phyloP scores from a whole-genome alignment of 2,329 filamentous ascomycete genomes.

The Fusarium torreyae region DNA sequence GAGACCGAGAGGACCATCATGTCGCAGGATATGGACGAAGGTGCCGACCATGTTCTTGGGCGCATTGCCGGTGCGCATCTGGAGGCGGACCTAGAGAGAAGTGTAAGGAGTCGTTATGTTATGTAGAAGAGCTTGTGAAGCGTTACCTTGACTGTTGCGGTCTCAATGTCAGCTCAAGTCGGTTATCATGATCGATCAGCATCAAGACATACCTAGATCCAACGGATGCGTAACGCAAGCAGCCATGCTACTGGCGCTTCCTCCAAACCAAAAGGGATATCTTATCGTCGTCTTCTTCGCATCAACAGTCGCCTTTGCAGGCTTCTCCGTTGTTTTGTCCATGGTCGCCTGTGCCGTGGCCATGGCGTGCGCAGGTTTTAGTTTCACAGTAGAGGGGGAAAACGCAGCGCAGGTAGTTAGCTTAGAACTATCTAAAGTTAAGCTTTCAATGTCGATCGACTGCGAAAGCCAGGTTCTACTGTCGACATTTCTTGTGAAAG shows the following conservation, averaged over 20 bases:
- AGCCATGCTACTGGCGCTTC: constrained; percentile 92
- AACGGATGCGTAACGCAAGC: constrained; percentile 93
- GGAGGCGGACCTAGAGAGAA: constrained; percentile 79
- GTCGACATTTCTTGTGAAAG: constrained; percentile 7
- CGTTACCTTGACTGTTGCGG: constrained; percentile 64
- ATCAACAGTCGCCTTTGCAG: constrained; percentile 51
- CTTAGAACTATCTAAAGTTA: constrained; percentile 36
- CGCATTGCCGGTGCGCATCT: constrained; percentile 83
- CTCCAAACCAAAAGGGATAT: constrained; percentile 97
- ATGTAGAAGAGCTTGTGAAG: not conserved
- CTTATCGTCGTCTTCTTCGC: constrained; percentile 60
- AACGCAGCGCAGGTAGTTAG: constrained; percentile 10
- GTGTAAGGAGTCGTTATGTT: constrained; percentile 16
- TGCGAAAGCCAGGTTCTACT: constrained; percentile 8
- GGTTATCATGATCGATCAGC: constrained; percentile 29
- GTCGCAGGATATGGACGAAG: constrained; percentile 83
- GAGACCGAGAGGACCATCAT: constrained; percentile 83
- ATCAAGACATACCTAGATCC: constrained; percentile 80
- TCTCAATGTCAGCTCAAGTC: constrained; percentile 38
- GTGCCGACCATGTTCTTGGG: constrained; percentile 89
- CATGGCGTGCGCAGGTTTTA: constrained; percentile 36
- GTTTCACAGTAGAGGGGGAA: constrained; percentile 4
- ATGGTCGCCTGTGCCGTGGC: constrained; percentile 36
- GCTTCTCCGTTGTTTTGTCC: constrained; percentile 24
- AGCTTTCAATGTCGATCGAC: constrained; percentile 27